Percentiles rank a stretch among this genome's conserved stretches.
These are phyloP conservation scores for Cladosporium oxysporum DNA, from an alignment of 2,329 filamentous ascomycete species.

Conservation along the genomic window DNA sequence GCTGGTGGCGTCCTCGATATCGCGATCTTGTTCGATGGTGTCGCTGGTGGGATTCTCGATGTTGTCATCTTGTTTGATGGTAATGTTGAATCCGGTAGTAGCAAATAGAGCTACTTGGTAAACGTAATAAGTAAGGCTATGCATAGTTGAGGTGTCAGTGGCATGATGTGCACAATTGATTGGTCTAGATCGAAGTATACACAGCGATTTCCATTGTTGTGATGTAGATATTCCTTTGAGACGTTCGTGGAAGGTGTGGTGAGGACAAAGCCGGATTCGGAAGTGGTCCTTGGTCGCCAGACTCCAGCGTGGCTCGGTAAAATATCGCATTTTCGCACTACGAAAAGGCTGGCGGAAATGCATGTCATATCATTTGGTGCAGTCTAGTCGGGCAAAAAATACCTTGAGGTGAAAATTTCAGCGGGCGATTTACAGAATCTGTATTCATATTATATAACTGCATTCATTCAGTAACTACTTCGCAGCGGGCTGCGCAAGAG, in stretches of 20 bases:
- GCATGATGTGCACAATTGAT: background rate
- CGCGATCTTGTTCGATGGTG: background rate
- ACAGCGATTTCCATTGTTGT: background rate
- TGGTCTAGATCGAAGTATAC: background rate
- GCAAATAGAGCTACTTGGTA: background rate
- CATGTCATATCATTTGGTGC: background rate
- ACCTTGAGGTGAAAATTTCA: background rate
- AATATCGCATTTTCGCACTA: background rate
- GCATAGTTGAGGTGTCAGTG: background rate
- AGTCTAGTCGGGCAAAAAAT: background rate
- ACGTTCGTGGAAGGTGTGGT: background rate
- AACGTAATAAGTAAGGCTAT: background rate
- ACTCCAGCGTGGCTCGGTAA: background rate
- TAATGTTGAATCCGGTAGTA: background rate
- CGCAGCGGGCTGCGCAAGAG: constrained; percentile 20
- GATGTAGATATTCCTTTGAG: background rate
- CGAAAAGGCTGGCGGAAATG: background rate
- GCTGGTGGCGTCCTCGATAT: background rate
- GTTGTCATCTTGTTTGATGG: background rate
- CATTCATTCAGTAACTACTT: constrained; percentile 5
- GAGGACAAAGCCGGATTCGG: background rate
- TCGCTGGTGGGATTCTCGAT: background rate
- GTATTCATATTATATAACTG: background rate
- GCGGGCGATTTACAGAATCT: background rate
- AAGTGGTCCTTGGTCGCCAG: background rate